These are phyloP conservation scores for Excoecaria agallocha DNA, from an alignment of 345 rosid genomes.

Conservation along the genomic window DNA sequence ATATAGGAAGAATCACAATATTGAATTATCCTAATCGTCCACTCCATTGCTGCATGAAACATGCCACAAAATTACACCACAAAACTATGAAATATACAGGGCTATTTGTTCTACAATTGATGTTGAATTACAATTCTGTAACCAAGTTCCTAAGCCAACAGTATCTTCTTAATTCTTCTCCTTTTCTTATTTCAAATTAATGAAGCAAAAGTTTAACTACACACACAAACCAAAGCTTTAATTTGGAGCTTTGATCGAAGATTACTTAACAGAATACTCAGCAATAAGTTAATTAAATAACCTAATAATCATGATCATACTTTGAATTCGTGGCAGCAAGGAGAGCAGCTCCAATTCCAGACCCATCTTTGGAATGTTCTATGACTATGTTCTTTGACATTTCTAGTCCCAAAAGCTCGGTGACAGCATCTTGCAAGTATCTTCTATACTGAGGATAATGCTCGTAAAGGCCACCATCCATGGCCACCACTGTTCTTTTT, in stretches of 20 bases:
- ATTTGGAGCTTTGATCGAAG: too few relatives aligned
- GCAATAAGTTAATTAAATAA: too few relatives aligned
- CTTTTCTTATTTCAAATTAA: conserved; percentile 5
- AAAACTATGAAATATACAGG: neutral
- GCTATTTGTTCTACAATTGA: conserved; percentile 16
- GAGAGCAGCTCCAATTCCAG: conserved; percentile 89
- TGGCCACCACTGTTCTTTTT: conserved; percentile 73
- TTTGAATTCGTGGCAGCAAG: conserved; percentile 79
- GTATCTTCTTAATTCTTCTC: neutral
- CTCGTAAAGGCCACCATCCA: conserved; percentile 80
- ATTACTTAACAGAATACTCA: too few relatives aligned
- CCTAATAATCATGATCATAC: conserved; percentile 43
- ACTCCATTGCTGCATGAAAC: neutral
- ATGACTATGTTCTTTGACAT: conserved; percentile 49
- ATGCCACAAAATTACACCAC: neutral
- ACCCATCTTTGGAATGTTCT: conserved; percentile 76
- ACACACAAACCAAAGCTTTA: too few relatives aligned
- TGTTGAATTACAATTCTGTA: neutral
- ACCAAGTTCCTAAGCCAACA: neutral
- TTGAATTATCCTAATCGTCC: neutral
- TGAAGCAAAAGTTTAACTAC: neutral
- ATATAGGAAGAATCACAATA: too few relatives aligned
- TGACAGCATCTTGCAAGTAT: conserved; percentile 59
- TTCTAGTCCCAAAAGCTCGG: conserved; percentile 61
- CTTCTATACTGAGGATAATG: conserved; percentile 64